phyloP scores from a whole-genome alignment of 768 basidiomycete genomes.

The Lenzites betulinus region DNA sequence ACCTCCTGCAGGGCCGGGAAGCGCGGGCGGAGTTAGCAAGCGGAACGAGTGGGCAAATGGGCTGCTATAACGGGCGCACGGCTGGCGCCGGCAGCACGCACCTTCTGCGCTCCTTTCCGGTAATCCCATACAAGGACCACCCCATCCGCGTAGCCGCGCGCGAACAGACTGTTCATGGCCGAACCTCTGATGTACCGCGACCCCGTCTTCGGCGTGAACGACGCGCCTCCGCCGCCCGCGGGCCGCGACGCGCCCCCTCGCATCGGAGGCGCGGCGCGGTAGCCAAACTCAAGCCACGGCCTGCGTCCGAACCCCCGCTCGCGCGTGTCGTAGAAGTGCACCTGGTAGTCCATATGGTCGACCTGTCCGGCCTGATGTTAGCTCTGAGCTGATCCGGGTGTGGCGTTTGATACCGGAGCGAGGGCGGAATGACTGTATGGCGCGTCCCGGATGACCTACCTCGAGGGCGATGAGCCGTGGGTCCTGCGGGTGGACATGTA shows the following conservation, averaged over 20 bases:
- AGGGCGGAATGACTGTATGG: not conserved
- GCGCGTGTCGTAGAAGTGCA: slow-evolving; percentile 51
- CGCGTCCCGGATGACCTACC: slow-evolving; percentile 37
- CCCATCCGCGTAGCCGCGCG: slow-evolving; percentile 46
- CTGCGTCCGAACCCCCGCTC: slow-evolving; percentile 39
- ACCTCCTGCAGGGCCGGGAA: slow-evolving; percentile 35
- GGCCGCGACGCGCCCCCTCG: slow-evolving; percentile 2
- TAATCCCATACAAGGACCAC: slow-evolving; percentile 50
- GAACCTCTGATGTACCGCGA: slow-evolving; percentile 41
- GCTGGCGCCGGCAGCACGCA: slow-evolving; percentile 28
- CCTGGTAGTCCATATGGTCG: slow-evolving; percentile 50
- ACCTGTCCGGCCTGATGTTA: slow-evolving; percentile 37
- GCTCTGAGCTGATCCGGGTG: slow-evolving; percentile 6
- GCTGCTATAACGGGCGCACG: slow-evolving; percentile 15
- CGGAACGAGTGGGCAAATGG: slow-evolving; percentile 3
- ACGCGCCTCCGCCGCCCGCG: not conserved
- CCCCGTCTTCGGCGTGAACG: slow-evolving; percentile 11
- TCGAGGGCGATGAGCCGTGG: slow-evolving; percentile 47
- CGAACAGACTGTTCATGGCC: slow-evolving; percentile 44
- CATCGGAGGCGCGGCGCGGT: slow-evolving; percentile 31
- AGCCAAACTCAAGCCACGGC: slow-evolving; percentile 49
- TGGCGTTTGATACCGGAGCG: not conserved
- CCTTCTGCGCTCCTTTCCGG: slow-evolving; percentile 43
- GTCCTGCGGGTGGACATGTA: slow-evolving; percentile 47
- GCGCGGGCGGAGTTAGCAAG: slow-evolving; percentile 5